Percentiles rank a stretch among this genome's conserved stretches.
Conservation (phyloP, 768 basidiomycete genomes). For the Lactifluus volemus region DNA sequence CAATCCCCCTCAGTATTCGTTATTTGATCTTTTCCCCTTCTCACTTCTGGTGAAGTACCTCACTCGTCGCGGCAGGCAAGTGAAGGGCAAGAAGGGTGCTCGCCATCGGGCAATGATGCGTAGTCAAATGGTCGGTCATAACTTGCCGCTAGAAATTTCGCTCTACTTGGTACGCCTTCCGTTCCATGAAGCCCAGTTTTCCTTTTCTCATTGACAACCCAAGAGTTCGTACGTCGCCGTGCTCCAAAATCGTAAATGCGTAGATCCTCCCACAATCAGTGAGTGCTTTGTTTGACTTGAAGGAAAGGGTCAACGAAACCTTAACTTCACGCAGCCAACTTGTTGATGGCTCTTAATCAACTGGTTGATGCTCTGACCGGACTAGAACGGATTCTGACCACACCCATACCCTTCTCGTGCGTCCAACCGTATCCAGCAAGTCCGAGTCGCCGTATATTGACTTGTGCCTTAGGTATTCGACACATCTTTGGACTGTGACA, state of each 20-base stretch:
- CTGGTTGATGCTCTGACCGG: slow-evolving; percentile 61
- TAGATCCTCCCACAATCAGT: slow-evolving; percentile 58
- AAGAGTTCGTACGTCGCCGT: slow-evolving; percentile 62
- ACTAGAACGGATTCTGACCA: slow-evolving; percentile 64
- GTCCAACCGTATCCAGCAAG: slow-evolving; percentile 18
- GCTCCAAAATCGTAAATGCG: slow-evolving; percentile 44
- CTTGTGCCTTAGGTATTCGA: slow-evolving; percentile 40
- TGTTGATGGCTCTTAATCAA: slow-evolving; percentile 41
- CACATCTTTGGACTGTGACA: slow-evolving; percentile 62
- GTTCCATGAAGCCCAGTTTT: background rate
- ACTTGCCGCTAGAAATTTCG: slow-evolving; percentile 61
- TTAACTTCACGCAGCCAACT: slow-evolving; percentile 30
- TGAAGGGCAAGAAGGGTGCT: slow-evolving; percentile 58
- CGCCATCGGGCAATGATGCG: slow-evolving; percentile 42
- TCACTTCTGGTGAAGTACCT: slow-evolving; percentile 45
- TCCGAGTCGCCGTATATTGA: background rate
- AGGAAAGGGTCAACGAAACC: background rate
- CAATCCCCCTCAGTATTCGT: slow-evolving; percentile 48
- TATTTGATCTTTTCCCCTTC: slow-evolving; percentile 65
- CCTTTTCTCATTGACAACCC: slow-evolving; percentile 7
- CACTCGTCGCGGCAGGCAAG: slow-evolving; percentile 37
- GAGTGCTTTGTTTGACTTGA: slow-evolving; percentile 22
- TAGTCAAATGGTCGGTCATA: slow-evolving; percentile 38
- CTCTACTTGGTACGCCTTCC: slow-evolving; percentile 46
- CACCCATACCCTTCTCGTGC: slow-evolving; percentile 69